A percentile compares a stretch with the other conserved stretches of the same genome.
phyloP scores from a whole-genome alignment of 2,329 filamentous ascomycete species.

The Venturia pyrina region DNA sequence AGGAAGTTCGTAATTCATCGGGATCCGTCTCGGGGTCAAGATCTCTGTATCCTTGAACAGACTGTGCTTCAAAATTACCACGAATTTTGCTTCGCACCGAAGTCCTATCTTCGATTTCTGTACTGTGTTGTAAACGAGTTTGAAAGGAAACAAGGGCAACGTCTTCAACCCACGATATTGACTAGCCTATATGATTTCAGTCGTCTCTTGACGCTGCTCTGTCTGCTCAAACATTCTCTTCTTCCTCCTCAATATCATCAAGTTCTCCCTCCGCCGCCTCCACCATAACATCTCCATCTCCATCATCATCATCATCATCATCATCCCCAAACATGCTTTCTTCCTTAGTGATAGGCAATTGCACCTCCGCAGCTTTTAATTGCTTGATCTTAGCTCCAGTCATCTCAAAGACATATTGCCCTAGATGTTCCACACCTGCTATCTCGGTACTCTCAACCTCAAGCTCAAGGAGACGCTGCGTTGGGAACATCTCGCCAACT shows the following conservation, averaged over 20 bases:
- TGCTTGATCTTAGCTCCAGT: constrained; percentile 60
- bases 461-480: constrained; percentile 36
- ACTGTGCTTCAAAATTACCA: too few species aligned
- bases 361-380: constrained; percentile 32
- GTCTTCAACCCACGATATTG: background rate
- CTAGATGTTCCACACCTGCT: constrained; percentile 87
- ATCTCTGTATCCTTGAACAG: too few species aligned
- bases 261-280: background rate
- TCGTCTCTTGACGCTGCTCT: background rate
- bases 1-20: too few species aligned
- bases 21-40: too few species aligned
- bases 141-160: background rate
- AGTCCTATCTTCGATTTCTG: too few species aligned
- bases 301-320: background rate
- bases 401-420: constrained; percentile 96
- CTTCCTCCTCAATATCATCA: constrained; percentile 8
- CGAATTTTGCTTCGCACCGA: too few species aligned
- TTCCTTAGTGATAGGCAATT: background rate
- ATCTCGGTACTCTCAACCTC: constrained; percentile 56
- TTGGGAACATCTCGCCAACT: constrained; percentile 78
- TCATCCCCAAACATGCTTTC: constrained; percentile 8
- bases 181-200: background rate
- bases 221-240: background rate
- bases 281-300: constrained; percentile 19
- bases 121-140: too few species aligned